Percentiles rank a stretch among this genome's conserved stretches.
Evolutionary conservation across 768 basidiomycete species (phyloP).

Genomic region (Lactarius sanguifluus): DNA sequence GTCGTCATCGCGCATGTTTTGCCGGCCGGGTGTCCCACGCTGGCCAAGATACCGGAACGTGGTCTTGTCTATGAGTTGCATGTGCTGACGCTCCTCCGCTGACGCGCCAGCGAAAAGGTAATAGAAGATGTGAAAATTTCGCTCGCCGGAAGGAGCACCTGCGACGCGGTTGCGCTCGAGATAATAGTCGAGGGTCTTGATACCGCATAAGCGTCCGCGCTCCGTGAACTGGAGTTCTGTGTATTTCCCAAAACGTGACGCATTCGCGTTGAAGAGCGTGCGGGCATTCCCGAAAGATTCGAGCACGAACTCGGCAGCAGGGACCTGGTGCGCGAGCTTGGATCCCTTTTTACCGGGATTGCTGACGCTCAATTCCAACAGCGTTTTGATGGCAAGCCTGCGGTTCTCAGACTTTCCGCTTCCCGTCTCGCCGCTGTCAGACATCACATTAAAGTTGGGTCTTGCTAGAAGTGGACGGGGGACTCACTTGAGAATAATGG

Average conservation of each 20-base stretch:
- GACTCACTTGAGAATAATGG: slow-evolving; percentile 78
- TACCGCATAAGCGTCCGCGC: slow-evolving; percentile 80
- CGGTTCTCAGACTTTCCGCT: slow-evolving; percentile 94
- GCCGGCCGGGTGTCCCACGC: slow-evolving; percentile 47
- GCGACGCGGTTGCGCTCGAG: slow-evolving; percentile 90
- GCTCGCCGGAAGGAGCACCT: slow-evolving; percentile 83
- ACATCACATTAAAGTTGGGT: not conserved
- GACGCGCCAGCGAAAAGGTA: slow-evolving; percentile 92
- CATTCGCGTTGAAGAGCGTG: slow-evolving; percentile 90
- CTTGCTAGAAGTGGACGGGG: not conserved
- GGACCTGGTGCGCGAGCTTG: slow-evolving; percentile 83
- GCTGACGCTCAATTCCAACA: slow-evolving; percentile 88
- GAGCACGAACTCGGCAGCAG: slow-evolving; percentile 92
- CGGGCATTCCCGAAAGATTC: slow-evolving; percentile 94
- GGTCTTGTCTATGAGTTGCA: slow-evolving; percentile 78
- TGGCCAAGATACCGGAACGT: slow-evolving; percentile 87
- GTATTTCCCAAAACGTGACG: slow-evolving; percentile 96
- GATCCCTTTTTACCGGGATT: slow-evolving; percentile 92
- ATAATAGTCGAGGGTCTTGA: slow-evolving; percentile 97
- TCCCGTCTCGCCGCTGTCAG: slow-evolving; percentile 79
- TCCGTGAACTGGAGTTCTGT: slow-evolving; percentile 97
- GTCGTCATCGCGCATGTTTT: slow-evolving; percentile 70
- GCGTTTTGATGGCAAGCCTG: slow-evolving; percentile 84
- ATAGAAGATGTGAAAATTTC: slow-evolving; percentile 98
- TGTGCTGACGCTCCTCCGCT: slow-evolving; percentile 82